A percentile compares a stretch with the other conserved stretches of the same genome.
These are phyloP conservation scores for Alternaria arborescens DNA, from an alignment of 2,329 filamentous ascomycete species.

Conservation along the genomic window DNA sequence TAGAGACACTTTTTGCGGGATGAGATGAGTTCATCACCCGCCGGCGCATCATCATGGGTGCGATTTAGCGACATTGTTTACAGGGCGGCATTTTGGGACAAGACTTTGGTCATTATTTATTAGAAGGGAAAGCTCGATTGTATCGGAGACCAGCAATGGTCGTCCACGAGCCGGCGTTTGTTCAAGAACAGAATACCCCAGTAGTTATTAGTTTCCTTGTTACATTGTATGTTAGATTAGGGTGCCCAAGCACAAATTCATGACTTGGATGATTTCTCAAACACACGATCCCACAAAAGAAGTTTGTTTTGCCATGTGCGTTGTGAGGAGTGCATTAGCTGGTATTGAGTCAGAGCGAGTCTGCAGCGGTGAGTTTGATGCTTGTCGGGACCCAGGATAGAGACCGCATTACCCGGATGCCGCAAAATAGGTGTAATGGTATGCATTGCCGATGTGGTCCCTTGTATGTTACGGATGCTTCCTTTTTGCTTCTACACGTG, in stretches of 20 bases:
- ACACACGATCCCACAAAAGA: neutral
- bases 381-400: neutral
- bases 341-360: neutral
- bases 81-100: constrained; percentile 21
- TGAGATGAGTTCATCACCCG: constrained; percentile 5
- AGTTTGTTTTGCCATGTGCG: constrained; percentile 10
- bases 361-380: constrained; percentile 11
- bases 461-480: constrained; percentile 15
- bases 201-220: constrained; percentile 21
- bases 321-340: constrained; percentile 5
- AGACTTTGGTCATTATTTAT: constrained; percentile 21
- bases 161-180: constrained; percentile 36
- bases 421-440: constrained; percentile 6
- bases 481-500: constrained; percentile 19
- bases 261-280: constrained; percentile 8
- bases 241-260: constrained; percentile 18
- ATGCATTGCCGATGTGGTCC: constrained; percentile 4
- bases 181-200: constrained; percentile 37
- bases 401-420: neutral
- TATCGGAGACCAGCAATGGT: constrained; percentile 30
- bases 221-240: constrained; percentile 20
- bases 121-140: constrained; percentile 32
- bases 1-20: constrained; percentile 20
- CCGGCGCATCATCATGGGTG: constrained; percentile 24
- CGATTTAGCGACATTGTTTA: constrained; percentile 19